phyloP scores from a whole-genome alignment of 176 grass and related monocot species.

The Triticum turgidum region DNA sequence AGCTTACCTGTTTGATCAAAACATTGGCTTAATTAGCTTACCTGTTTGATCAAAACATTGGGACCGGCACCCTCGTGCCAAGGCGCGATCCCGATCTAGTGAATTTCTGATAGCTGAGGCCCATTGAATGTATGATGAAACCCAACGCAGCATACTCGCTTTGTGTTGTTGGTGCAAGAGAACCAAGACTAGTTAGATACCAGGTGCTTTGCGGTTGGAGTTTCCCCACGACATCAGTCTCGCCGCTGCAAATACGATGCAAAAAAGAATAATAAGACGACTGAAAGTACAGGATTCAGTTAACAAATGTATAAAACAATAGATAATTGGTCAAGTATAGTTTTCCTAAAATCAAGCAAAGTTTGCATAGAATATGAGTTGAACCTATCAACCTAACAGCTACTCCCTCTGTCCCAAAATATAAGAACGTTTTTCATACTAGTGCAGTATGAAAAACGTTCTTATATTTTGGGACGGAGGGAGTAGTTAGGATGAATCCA shows the following conservation, averaged over 20 bases:
- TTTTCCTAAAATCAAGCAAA: neutral
- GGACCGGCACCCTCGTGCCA: too few species aligned
- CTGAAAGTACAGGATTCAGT: neutral
- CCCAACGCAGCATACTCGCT: slow-evolving; percentile 89
- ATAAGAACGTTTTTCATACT: too few species aligned
- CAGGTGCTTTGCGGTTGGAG: slow-evolving; percentile 72
- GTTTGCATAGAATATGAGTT: neutral
- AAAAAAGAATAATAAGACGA: neutral
- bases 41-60: too few species aligned
- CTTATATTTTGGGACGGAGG: too few species aligned
- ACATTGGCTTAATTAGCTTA: too few species aligned
- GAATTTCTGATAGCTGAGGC: slow-evolving; percentile 80
- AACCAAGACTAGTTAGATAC: slow-evolving; percentile 83
- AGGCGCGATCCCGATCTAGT: too few species aligned
- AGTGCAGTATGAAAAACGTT: too few species aligned
- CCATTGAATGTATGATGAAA: slow-evolving; percentile 78
- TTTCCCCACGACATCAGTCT: slow-evolving; percentile 74
- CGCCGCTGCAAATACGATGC: slow-evolving; percentile 17
- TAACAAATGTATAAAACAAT: neutral
- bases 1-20: too few species aligned
- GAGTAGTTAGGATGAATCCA: neutral
- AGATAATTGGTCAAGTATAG: neutral
- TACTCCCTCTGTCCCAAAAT: too few species aligned
- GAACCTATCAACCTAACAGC: neutral
- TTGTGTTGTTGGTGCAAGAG: slow-evolving; percentile 97